Conservation (phyloP, 495 filamentous ascomycete genomes). For the Glutinoglossum americanum region DNA sequence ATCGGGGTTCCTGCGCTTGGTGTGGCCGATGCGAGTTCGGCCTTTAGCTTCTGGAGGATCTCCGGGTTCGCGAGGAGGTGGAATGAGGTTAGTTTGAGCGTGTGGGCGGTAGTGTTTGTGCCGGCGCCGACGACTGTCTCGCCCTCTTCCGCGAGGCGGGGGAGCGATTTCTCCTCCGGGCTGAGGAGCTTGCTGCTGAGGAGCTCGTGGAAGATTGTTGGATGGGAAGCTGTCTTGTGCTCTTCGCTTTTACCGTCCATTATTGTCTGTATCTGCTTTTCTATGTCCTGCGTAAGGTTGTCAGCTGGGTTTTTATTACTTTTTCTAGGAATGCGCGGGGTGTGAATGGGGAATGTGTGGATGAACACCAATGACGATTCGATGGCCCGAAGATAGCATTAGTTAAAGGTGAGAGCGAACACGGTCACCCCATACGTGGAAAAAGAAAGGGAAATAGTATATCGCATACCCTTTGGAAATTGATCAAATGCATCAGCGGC, state of each 20-base stretch:
- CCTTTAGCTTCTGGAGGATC: slow-evolving; percentile 10
- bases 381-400: too few relatives aligned
- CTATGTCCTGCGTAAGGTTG: background rate
- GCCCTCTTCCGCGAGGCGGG: slow-evolving; percentile 23
- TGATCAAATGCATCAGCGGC: background rate
- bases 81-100: slow-evolving; percentile 18
- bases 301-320: too few relatives aligned
- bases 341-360: too few relatives aligned
- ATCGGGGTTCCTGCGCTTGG: slow-evolving; percentile 3
- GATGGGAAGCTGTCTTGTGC: slow-evolving; percentile 6
- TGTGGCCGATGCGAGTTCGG: slow-evolving; percentile 16
- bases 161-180: slow-evolving; percentile 13
- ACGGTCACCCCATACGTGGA: too few relatives aligned
- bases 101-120: slow-evolving; percentile 22
- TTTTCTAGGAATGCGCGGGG: too few relatives aligned
- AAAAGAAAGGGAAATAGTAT: too few relatives aligned
- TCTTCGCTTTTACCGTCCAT: slow-evolving; percentile 5
- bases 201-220: slow-evolving; percentile 24
- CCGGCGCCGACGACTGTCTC: slow-evolving; percentile 25
- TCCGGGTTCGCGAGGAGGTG: slow-evolving; percentile 20
- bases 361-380: too few relatives aligned
- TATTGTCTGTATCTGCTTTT: background rate
- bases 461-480: background rate
- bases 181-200: slow-evolving; percentile 20
- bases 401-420: too few relatives aligned